Conservation (phyloP, 257 asterid species). For the Solanum corneliomulleri region DNA sequence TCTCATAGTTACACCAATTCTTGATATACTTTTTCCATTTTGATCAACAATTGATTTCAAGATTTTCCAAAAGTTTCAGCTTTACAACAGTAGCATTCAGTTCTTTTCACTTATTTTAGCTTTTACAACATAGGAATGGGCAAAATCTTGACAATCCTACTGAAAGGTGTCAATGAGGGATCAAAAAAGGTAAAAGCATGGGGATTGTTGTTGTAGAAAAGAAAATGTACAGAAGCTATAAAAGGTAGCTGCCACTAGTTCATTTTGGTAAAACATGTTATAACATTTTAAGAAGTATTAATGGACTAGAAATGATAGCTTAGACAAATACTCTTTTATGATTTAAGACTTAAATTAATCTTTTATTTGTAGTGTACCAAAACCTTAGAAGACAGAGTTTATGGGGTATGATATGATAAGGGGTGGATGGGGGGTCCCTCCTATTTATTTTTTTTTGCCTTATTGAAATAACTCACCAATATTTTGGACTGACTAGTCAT, state of each 20-base stretch:
- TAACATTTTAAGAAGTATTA: neutral
- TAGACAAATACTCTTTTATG: neutral
- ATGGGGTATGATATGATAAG: neutral
- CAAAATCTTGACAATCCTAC: neutral
- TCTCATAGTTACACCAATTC: neutral
- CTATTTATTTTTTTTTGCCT: neutral
- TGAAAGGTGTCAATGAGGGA: neutral
- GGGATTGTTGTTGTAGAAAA: constrained; percentile 49
- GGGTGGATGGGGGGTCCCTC: constrained; percentile 9
- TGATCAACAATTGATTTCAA: neutral
- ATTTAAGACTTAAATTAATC: neutral
- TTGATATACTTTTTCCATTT: neutral
- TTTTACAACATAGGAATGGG: neutral
- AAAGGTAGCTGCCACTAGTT: constrained; percentile 17
- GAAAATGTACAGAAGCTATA: neutral
- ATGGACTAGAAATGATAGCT: neutral
- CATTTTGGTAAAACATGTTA: neutral
- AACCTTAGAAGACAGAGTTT: neutral
- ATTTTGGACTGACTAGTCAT: neutral
- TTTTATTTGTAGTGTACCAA: neutral
- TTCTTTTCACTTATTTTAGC: neutral
- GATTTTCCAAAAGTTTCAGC: neutral
- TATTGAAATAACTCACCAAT: constrained; percentile 9
- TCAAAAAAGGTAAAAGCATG: constrained; percentile 18
- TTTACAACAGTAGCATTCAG: neutral